phyloP scores from a whole-genome alignment of 169 alveolate species.

The Plasmodium malariae region DNA sequence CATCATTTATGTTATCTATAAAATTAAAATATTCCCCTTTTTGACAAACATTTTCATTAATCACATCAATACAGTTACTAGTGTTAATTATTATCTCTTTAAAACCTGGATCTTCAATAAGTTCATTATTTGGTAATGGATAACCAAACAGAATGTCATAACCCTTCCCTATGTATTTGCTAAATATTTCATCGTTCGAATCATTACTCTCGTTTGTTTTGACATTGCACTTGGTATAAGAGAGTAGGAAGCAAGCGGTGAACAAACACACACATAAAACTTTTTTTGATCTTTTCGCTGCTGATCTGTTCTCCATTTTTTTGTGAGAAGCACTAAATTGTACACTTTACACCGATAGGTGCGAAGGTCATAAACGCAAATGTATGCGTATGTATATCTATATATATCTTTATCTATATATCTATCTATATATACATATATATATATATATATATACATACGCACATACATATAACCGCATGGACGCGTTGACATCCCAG shows the following conservation, averaged over 20 bases:
- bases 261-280: not conserved
- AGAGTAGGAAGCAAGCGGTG: not conserved
- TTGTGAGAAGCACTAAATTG: no score
- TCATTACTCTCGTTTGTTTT: not conserved
- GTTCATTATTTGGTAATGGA: slow-evolving; percentile 72
- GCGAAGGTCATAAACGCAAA: no score
- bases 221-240: not conserved
- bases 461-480: no score
- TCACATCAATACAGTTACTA: slow-evolving; percentile 15
- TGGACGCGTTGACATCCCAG: no score
- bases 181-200: slow-evolving; percentile 33
- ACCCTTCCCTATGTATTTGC: slow-evolving; percentile 60
- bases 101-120: slow-evolving; percentile 59
- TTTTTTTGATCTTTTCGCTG: no score
- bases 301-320: no score
- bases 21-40: slow-evolving; percentile 55
- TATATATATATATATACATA: no score
- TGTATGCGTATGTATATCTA: no score
- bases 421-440: no score
- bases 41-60: slow-evolving; percentile 23
- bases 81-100: slow-evolving; percentile 45
- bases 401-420: no score
- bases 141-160: slow-evolving; percentile 69
- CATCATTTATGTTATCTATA: slow-evolving; percentile 57
- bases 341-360: no score